These are phyloP conservation scores for Fusarium anthophilum DNA, from an alignment of 2,329 filamentous ascomycete genomes.

Conservation along the genomic window DNA sequence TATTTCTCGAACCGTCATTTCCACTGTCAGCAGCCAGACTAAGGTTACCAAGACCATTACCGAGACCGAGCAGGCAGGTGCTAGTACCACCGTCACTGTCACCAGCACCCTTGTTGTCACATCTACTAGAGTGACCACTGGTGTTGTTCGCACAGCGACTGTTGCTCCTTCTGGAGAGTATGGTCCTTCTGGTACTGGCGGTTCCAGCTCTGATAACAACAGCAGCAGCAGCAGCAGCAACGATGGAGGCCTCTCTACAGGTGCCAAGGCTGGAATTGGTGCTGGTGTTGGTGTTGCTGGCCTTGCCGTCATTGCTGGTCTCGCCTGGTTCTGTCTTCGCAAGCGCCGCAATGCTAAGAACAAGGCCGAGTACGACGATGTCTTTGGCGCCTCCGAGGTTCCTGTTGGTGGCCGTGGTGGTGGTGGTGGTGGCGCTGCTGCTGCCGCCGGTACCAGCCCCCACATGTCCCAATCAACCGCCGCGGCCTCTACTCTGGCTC, in stretches of 20 bases:
- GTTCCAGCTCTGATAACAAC: conserved; percentile 11
- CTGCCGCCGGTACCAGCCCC: conserved; percentile 28
- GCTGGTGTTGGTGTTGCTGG: conserved; percentile 51
- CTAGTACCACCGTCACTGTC: conserved; percentile 50
- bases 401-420: conserved; percentile 50
- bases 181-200: conserved; percentile 28
- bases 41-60: conserved; percentile 46
- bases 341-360: conserved; percentile 45
- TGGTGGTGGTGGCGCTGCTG: conserved; percentile 20
- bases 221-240: conserved; percentile 27
- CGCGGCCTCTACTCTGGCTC: conserved; percentile 39
- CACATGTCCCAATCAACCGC: conserved; percentile 46
- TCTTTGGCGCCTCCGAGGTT: conserved; percentile 55
- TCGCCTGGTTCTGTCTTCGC: conserved; percentile 46
- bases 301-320: conserved; percentile 45
- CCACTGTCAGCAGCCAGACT: conserved; percentile 44
- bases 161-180: conserved; percentile 40
- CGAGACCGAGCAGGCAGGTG: conserved; percentile 47
- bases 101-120: conserved; percentile 51
- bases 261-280: conserved; percentile 57
- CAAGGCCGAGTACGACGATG: conserved; percentile 51
- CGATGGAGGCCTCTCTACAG: conserved; percentile 49
- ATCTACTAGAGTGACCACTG: conserved; percentile 47
- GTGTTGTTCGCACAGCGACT: conserved; percentile 43
- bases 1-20: conserved; percentile 46